A percentile compares a stretch with the other conserved stretches of the same genome.
These are phyloP conservation scores for Neodidymelliopsis sp. DNA, from an alignment of 2,329 filamentous ascomycete genomes.

Conservation along the genomic window DNA sequence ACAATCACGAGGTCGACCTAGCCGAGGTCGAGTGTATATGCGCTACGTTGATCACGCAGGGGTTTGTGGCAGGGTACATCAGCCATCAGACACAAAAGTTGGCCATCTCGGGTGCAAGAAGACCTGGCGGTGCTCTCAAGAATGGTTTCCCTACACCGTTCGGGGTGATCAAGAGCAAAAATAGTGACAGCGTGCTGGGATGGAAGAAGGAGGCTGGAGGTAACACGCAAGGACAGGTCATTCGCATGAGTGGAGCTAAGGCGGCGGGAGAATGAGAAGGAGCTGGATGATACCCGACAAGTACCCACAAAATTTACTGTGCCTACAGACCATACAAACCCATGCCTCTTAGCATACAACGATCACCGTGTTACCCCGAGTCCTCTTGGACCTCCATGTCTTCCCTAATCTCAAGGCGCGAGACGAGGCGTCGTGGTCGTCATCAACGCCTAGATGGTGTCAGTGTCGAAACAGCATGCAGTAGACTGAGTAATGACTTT, in stretches of 20 bases:
- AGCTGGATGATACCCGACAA: conserved; percentile 21
- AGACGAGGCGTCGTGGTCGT: background rate
- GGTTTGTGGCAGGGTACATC: conserved; percentile 82
- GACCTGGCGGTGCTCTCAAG: conserved; percentile 60
- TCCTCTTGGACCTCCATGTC: background rate
- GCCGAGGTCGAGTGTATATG: conserved; percentile 80
- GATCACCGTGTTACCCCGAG: background rate
- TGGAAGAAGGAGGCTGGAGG: conserved; percentile 66
- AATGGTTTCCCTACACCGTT: conserved; percentile 81
- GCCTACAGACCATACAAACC: no score
- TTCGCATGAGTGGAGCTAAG: conserved; percentile 64
- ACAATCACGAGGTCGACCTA: conserved; percentile 56
- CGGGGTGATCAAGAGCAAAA: conserved; percentile 69
- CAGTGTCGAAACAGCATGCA: no score
- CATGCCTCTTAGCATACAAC: background rate
- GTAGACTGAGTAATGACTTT: no score
- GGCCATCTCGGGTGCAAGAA: conserved; percentile 79
- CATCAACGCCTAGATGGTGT: background rate
- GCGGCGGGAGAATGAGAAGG: conserved; percentile 47
- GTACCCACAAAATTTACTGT: no score
- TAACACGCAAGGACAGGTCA: conserved; percentile 57
- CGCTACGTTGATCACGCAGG: conserved; percentile 79
- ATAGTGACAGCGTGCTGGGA: conserved; percentile 72
- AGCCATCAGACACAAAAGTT: conserved; percentile 79
- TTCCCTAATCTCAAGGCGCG: background rate